Evolutionary conservation across 345 rosid species (phyloP), one percentile per base, ranked within the genome.

Genomic region (Brassica carinata): DNA sequence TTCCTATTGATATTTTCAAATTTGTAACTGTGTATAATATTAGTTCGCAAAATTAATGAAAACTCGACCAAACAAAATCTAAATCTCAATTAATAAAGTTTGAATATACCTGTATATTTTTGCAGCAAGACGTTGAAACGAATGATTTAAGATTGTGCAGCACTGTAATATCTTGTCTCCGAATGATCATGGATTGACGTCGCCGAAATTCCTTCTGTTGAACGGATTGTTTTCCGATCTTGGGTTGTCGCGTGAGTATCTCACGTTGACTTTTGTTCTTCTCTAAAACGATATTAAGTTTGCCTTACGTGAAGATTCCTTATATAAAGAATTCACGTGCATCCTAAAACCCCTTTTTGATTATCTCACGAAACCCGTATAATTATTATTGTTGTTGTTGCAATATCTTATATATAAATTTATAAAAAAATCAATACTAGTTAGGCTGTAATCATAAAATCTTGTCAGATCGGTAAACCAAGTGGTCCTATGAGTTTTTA

Each of bases 221-320:
- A 14, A 53, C 66, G 34, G 66, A 62, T 62, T 62, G 66, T 53
- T 29, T 63, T 27, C 36, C 29, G 67, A 29, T 61, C 31, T 11
- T 61, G 31, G 63, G 36, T 14, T 2, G 33, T 43, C 51, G 51
- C n/a, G 51, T 43, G 51, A 43, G 51, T 64, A n/a, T 31, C 67
- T 14, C 40, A 30, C 19, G 67, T 64, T 64, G 67, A 64, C 40
- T 64, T 64, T 64, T 64, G 38, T 29, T 63, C 67, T 64, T 53
- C 18, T 2, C 19, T 30, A 64, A 6, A 30, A 64, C 9, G 67
- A 64, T 14, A 64, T 30, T 64, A 64, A 30, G 58, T 53, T 53
- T 53, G 58, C 58, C 58, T 53, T 53, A 64, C 40, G 67, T 64
- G 67, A 64, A 64, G 67, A 64, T 64, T 30, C 40, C 40, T 64